These are phyloP conservation scores for Rhodotorula sp. DNA, from an alignment of 1,284 basidiomycete genomes.

Conservation along the genomic window DNA sequence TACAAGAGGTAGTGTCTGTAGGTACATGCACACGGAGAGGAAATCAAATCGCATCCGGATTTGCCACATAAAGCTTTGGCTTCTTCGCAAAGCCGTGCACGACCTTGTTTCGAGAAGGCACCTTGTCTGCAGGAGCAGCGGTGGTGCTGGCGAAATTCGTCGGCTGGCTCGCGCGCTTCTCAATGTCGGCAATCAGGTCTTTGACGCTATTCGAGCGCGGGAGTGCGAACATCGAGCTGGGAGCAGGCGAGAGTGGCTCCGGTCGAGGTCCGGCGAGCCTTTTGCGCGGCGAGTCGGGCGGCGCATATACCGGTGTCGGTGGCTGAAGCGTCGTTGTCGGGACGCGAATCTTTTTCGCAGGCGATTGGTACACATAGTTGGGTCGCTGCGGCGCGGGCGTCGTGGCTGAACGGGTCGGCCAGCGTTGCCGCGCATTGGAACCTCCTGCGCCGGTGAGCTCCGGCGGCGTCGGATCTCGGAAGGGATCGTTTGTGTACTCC, in stretches of 20 bases:
- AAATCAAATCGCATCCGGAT: constrained; percentile 14
- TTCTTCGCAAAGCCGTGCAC: constrained; percentile 29
- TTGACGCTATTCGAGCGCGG: constrained; percentile 25
- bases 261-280: constrained; percentile 24
- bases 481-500: background rate
- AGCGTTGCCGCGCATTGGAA: no score
- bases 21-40: no score
- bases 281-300: constrained; percentile 18
- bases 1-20: constrained; percentile 11
- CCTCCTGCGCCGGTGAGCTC: no score
- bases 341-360: background rate
- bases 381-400: no score
- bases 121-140: background rate
- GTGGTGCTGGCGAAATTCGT: background rate
- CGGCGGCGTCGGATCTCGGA: background rate
- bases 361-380: no score
- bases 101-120: constrained; percentile 7
- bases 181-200: constrained; percentile 31
- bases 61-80: constrained; percentile 32
- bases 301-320: background rate
- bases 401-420: no score
- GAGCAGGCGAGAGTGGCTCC: background rate
- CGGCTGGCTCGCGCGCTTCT: constrained; percentile 3
- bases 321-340: background rate
- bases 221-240: background rate